A percentile compares a stretch with the other conserved stretches of the same genome.
Evolutionary conservation across 176 grass and related monocot species (phyloP).

Genomic region (Zea mays): DNA sequence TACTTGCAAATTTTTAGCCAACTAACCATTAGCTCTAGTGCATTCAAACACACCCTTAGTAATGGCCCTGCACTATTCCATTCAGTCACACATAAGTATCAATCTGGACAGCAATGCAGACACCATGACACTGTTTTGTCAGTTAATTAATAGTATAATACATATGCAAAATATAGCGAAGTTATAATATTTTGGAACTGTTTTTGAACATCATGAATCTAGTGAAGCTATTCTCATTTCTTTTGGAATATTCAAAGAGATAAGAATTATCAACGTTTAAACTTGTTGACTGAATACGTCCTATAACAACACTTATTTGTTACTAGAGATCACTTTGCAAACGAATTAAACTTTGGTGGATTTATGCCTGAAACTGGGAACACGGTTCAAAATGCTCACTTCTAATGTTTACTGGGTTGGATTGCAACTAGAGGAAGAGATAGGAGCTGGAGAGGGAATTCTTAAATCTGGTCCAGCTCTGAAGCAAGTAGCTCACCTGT

Average conservation of each 20-base stretch:
- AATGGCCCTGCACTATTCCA: not conserved
- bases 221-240: not conserved
- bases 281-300: not conserved
- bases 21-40: too few species aligned
- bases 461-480: too few species aligned
- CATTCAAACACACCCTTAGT: too few species aligned
- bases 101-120: not conserved
- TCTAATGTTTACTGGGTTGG: not conserved
- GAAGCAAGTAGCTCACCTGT: too few species aligned
- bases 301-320: not conserved
- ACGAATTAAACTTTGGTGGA: not conserved
- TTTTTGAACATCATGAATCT: constrained; percentile 14
- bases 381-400: not conserved
- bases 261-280: not conserved
- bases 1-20: too few species aligned
- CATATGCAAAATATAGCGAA: not conserved
- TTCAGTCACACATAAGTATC: not conserved
- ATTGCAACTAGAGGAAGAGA: too few species aligned
- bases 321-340: not conserved
- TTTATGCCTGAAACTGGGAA: constrained; percentile 11
- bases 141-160: not conserved
- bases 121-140: not conserved
- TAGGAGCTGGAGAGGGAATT: too few species aligned
- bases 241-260: not conserved
- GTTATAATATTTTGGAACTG: not conserved